Base-by-base conservation (phyloP, 2,329 filamentous ascomycete genomes). In the Diplodia sapinea region DNA sequence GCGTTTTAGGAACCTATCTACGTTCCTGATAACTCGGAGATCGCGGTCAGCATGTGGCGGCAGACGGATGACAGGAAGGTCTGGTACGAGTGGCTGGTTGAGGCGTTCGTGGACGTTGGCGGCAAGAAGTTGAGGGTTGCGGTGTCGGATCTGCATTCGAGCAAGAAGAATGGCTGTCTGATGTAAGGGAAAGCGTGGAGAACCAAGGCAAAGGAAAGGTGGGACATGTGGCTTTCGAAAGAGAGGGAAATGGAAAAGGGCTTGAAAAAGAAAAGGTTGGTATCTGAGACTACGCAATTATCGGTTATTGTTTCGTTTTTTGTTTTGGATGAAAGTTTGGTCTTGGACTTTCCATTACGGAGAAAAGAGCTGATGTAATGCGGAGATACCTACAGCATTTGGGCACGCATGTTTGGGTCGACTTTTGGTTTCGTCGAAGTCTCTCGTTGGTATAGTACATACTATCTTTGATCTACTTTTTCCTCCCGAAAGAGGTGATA, bases 41-140 rank as follows among this genome's bases (percentile, higher is more conserved):
- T 98, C 4, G 91, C 96, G 72, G 88, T 97, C 47, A 95, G 89
- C 76, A 97, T 99, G 89, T 97, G 93, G 91, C 87, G 95, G 62
- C 92, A 96, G 80, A 98, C 95, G 0, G 94, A 99, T 75, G 93
- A 97, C 76, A 88, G 91, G 47, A 96, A 92, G 78, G 95, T 99
- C 8, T 99, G 95, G 96, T 99, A 99, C 78, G 95, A 99, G 78
- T 99, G 95, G 95, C 84, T 95, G 69, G 89, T 97, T 2, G 95
- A 98, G 78, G 92, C 91, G 12, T 97, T 89, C 78, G 86, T 68
- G 8, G 47, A 49, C n/a, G 50, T 64, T 7, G 43, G 51, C 4
- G 50, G 66, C 7, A 54, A 52, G 49, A 49, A 52, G 50, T n/a
- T 68, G 26, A 47, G 57, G n/a, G 57, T 68, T 31, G 66, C 57